These are phyloP conservation scores for Diplodia seriata DNA, from an alignment of 2,329 filamentous ascomycete genomes.

Conservation along the genomic window DNA sequence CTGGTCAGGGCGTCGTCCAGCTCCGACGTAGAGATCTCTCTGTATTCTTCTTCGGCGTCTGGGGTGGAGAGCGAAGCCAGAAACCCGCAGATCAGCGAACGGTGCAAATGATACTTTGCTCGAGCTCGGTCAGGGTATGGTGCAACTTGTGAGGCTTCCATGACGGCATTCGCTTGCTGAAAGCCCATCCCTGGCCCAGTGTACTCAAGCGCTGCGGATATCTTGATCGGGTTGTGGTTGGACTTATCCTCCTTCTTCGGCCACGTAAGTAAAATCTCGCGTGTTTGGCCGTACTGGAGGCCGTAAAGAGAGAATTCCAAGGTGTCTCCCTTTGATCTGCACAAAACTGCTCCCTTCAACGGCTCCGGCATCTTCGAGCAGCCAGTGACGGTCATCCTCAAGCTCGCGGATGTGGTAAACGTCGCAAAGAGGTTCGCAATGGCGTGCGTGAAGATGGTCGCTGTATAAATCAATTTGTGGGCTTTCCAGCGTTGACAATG, in stretches of 20 bases:
- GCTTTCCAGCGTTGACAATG: neutral
- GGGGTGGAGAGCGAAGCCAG: conserved; percentile 56
- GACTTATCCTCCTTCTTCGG: neutral
- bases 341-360: conserved; percentile 38
- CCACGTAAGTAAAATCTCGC: conserved; percentile 59
- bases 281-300: conserved; percentile 67
- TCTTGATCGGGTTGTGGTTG: neutral
- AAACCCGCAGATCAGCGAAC: conserved; percentile 59
- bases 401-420: conserved; percentile 57
- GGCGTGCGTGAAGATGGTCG: conserved; percentile 68
- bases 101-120: conserved; percentile 58
- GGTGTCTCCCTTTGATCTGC: conserved; percentile 41
- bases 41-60: conserved; percentile 35
- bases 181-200: conserved; percentile 3
- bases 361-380: neutral
- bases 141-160: neutral
- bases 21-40: conserved; percentile 29
- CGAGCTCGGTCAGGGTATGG: conserved; percentile 5
- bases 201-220: conserved; percentile 26
- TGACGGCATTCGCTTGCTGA: neutral
- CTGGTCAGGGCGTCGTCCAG: conserved; percentile 45
- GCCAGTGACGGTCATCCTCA: conserved; percentile 40
- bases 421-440: conserved; percentile 67
- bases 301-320: conserved; percentile 45
- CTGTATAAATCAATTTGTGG: conserved; percentile 37